phyloP scores from a whole-genome alignment of 306 rosid genomes.

The Potentilla sterilis region DNA sequence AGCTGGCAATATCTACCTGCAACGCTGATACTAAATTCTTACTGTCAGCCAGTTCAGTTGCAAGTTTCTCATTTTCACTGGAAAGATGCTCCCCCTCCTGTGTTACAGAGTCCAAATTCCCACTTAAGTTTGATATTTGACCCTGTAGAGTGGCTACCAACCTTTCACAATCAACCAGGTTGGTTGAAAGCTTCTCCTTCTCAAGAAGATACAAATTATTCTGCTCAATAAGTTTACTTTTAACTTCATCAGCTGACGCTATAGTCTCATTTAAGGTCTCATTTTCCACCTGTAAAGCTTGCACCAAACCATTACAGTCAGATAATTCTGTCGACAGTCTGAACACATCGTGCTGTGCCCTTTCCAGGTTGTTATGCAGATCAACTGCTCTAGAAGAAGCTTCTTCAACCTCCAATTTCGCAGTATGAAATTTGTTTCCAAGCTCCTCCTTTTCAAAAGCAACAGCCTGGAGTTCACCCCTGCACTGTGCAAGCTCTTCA shows the following conservation, averaged over 20 bases:
- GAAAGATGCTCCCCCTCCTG: conserved; percentile 53
- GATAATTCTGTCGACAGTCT: conserved; percentile 59
- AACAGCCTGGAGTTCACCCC: conserved; percentile 49
- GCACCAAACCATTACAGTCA: conserved; percentile 57
- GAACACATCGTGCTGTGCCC: conserved; percentile 48
- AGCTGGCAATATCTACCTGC: conserved; percentile 48
- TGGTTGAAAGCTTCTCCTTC: conserved; percentile 59
- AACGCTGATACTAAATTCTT: conserved; percentile 50
- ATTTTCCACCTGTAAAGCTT: conserved; percentile 59
- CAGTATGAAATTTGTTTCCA: conserved; percentile 41
- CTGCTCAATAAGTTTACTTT: conserved; percentile 49
- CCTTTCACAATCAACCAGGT: conserved; percentile 42
- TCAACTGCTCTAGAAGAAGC: conserved; percentile 54
- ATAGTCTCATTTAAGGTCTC: conserved; percentile 48
- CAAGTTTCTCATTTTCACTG: conserved; percentile 51
- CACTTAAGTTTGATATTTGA: conserved; percentile 55
- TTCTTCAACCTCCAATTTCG: conserved; percentile 53
- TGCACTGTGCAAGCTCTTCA: conserved; percentile 67
- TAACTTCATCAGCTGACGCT: conserved; percentile 44
- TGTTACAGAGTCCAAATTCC: conserved; percentile 44
- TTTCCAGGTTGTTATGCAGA: conserved; percentile 54
- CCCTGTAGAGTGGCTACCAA: conserved; percentile 46
- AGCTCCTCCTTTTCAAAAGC: conserved; percentile 53
- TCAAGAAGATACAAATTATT: conserved; percentile 45
- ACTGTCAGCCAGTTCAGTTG: conserved; percentile 45